These are phyloP conservation scores for Wickerhamomyces hampshirensis DNA, from an alignment of 805 yeast genomes.

Conservation along the genomic window DNA sequence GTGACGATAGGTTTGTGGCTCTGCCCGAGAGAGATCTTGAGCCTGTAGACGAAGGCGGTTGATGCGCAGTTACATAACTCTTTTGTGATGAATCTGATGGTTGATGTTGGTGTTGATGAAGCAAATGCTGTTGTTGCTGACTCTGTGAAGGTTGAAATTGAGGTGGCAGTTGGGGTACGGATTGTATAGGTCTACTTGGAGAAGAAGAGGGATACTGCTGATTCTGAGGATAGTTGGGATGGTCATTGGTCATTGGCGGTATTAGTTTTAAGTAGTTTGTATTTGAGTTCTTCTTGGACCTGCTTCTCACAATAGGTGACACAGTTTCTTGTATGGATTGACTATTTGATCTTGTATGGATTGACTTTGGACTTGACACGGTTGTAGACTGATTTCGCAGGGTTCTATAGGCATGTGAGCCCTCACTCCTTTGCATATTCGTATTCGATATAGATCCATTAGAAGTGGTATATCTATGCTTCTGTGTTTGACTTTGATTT, in stretches of 20 bases:
- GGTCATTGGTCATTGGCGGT: slow-evolving; percentile 24
- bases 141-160: slow-evolving; percentile 1
- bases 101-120: slow-evolving; percentile 8
- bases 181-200: no score
- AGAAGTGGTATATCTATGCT: background rate
- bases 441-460: background rate
- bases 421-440: background rate
- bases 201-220: slow-evolving; percentile 1
- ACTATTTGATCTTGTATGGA: background rate
- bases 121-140: slow-evolving; percentile 3
- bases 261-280: slow-evolving; percentile 23
- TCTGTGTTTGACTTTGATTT: background rate
- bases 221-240: slow-evolving; percentile 1
- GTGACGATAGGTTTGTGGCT: slow-evolving; percentile 4
- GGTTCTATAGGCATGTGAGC: background rate
- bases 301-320: slow-evolving; percentile 1
- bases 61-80: slow-evolving; percentile 8
- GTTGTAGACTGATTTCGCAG: background rate
- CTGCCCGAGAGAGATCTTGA: slow-evolving; percentile 8
- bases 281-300: slow-evolving; percentile 9
- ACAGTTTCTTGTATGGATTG: background rate
- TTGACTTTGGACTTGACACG: background rate
- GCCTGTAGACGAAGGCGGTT: slow-evolving; percentile 2
- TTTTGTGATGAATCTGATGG: slow-evolving; percentile 9
- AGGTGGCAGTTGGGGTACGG: background rate